Evolutionary conservation across 192 early-diverging fungal species (phyloP), one percentile per base, ranked within the genome.

Genomic region (Backusella liffmaniae): DNA sequence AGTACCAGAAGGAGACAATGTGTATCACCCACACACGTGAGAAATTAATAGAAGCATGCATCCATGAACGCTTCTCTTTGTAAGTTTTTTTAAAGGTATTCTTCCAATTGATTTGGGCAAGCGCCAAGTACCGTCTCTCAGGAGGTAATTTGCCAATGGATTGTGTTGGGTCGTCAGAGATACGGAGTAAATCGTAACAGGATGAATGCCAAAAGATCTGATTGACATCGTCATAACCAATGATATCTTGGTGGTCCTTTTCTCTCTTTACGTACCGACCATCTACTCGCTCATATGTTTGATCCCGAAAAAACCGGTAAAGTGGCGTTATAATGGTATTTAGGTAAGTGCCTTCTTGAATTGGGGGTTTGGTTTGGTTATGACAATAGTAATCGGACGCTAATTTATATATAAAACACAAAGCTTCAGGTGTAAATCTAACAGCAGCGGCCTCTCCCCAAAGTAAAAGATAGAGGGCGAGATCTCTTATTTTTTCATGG

Each of bases 1-100:
- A 94, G 83, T 93, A 93, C 87, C 89, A 94, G 79, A 91, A 94
- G 10, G 90, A 79, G 2, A 88, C 86, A 46, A 96, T 78, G 76
- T 96, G 92, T 79, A 96, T 91, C 72, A 96, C 91, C 94, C 94
- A 96, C 30, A 94, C 86, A 30, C 94, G 93, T 36, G 91, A 90
- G 69, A 96, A 94, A 83, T 94, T 96, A 83, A 90, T 90, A 76
- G 91, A 88, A 29, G 92, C 81, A 86, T 96, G 94, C 83, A 93
- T 84, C 90, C 92, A 91, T 12, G 93, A 93, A 66, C 94, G 90
- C 62, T 90, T 91, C 84, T 96, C 94, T 75, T 92, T 90, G 83
- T 93, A 96, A 1, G 94, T 94, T 83, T 94, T 96, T 78, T 77
- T 67, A 79, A 96, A 94, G 9, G 87, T 88, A 65, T 87, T 86